Evolutionary conservation across 2,329 filamentous ascomycete species (phyloP), one percentile per base, ranked within the genome.

Genomic region (Ophiocordyceps sinensis): DNA sequence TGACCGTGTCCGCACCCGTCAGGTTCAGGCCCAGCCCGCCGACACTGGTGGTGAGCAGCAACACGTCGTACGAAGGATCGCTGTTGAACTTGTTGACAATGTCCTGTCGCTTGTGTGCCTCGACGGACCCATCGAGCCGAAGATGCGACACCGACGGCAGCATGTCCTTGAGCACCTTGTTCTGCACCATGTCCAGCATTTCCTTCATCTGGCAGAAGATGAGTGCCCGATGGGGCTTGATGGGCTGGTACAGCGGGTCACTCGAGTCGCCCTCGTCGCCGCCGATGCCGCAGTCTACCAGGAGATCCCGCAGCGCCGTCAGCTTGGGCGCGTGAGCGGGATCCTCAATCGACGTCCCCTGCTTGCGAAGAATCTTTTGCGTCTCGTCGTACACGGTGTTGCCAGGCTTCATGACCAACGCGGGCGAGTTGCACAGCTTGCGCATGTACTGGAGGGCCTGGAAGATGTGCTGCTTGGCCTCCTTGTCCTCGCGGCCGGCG

Each of bases 161-260:
- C 63, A 96, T 73, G 54, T 83, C 82, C 59, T 85, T 86, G 32
- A 98, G 66, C 1, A 98, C 91, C 43, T 89, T 88, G 52, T 83
- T 86, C 57, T 96, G 88, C 3, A 98, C 93, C 77, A 98, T 96
- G 60, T 98, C 91, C 21, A 98, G 73, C 93, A 98, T 98, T 61
- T 98, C 91, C 64, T 98, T 98, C 86, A 98, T 95, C 60, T 98
- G 91, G 54, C 91, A 98, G 70, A 98, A 98, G 50, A 98, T 83
- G 26, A 98, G 75, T 1, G 91, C 93, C 36, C 91, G 85, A 58
- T 98, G 91, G 28, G 89, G 91, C 46, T 91, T 94, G 58, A 98
- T 93, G 34, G 88, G 93, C 59, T 85, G 73, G 53, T 78, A 78
- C 14, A 78, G 64, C 2, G 74, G 73, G 44, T 78, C 74, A 40